Evolutionary conservation across 2,329 filamentous ascomycete genomes (phyloP), one percentile per base, ranked within the genome.

Genomic region (Ascocoryne sarcoides): DNA sequence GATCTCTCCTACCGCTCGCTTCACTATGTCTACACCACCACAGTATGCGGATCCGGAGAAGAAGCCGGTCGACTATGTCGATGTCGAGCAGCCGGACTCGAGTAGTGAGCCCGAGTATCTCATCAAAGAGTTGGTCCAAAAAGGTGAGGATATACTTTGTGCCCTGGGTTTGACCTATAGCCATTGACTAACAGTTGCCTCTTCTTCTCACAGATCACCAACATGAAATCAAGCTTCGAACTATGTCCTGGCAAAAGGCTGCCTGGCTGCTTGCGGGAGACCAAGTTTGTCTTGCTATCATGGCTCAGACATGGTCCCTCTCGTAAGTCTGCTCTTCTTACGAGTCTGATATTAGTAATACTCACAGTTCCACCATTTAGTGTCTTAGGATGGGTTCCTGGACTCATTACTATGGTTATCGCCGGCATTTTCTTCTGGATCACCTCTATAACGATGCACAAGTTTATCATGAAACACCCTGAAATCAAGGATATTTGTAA

Each of bases 241-340:
- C 67, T 1, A 70, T 70, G 68, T 64, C 67, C 21, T 72, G 69
- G 68, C 66, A 71, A 46, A 70, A 70, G 50, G 67, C 66, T 2
- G 66, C 68, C 5, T 69, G 65, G 60, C 52, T 70, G 26, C 62
- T 70, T 4, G 58, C 54, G 9, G 68, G 68, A 26, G 68, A 71
- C 33, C 67, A 70, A 51, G 67, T 71, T 26, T 71, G 67, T 52
- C 55, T 71, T 4, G 68, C 68, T 19, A 70, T 70, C 47, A 70
- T 70, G 68, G 67, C 67, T 20, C 68, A 71, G 49, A 62, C 66
- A 5, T 70, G 67, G 68, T 69, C 66, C 19, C 60, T 70, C 10
- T 67, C 63, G 62, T 65, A 51, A 52, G 61, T 59, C 31, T 26
- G 29, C 16, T 14, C 14, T 28, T 17, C 8, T 16, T 4, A 12